Base-by-base conservation (phyloP, 306 rosid genomes). In the Datisca glomerata region DNA sequence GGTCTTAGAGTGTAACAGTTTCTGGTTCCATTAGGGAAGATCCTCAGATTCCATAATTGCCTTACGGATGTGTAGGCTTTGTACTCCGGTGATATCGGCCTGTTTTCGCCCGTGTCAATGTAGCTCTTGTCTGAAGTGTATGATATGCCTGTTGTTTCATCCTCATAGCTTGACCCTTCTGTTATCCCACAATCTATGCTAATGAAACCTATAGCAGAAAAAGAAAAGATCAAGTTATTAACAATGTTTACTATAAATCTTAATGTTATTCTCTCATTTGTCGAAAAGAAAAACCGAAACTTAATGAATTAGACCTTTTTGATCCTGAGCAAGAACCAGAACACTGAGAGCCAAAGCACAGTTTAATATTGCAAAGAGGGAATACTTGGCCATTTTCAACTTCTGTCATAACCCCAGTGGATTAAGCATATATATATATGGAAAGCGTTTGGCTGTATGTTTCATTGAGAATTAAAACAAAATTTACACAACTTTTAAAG, bases 1-100 rank as follows among this genome's bases (percentile, higher is more conserved):
- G 34, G 43, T 32, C 13, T 45, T 22, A 62, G 52, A 18, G 47
- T 46, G 56, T 53, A 61, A 46, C 67, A 61, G 43, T 38, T 61
- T 39, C 22, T 61, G 18, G 2, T 1, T 39, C 52, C 67, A 5
- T 22, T 10, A 37, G 63, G 63, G n/a, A 57, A 57, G 36, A 33
- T 37, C 39, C 63, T 41, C 29, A 57, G 18, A 51, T 37, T 43
- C 42, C 14, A 6, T 31, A 25, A 29, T 29, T 57, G 55, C 18
- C 19, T 16, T 41, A 6, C 35, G 6, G 7, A 37, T 6, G 21
- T 2, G 12, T 12, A 3, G 21, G 13, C 46, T 15, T 3, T 19
- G 48, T 21, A 40, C 7, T 39, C 6, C 5, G 18, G 13, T 12
- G 42, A 28, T 18, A 57, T n/a, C 8, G 4, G 5, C 23, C 21